A percentile compares a stretch with the other conserved stretches of the same genome.
Conservation (phyloP, 116 monocot species). For the Posidonia oceanica region DNA sequence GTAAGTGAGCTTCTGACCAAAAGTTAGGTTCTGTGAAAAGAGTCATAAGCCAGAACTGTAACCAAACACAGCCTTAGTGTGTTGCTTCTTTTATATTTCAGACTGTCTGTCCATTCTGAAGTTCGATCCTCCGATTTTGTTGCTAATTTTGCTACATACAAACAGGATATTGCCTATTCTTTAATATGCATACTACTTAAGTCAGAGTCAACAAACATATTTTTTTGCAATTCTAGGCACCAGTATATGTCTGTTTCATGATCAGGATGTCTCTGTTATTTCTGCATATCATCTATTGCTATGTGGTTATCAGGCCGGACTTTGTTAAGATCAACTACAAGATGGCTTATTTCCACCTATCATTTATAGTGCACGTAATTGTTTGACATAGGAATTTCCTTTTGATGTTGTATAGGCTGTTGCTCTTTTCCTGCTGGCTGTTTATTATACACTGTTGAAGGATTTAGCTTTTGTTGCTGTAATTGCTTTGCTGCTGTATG, state of each 20-base stretch:
- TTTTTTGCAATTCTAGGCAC: not conserved
- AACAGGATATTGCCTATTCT: too few relatives aligned
- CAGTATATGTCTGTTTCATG: not conserved
- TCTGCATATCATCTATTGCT: not conserved
- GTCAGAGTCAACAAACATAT: too few relatives aligned
- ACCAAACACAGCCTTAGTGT: too few relatives aligned
- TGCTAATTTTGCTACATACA: too few relatives aligned
- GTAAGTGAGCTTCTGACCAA: too few relatives aligned
- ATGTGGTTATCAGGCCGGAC: too few relatives aligned
- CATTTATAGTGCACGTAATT: not conserved
- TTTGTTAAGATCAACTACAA: not conserved
- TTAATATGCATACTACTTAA: too few relatives aligned
- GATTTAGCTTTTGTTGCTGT: constrained; percentile 59
- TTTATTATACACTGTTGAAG: constrained; percentile 69
- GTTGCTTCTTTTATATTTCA: too few relatives aligned
- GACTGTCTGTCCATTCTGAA: too few relatives aligned
- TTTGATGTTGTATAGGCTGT: constrained; percentile 37
- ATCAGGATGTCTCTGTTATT: not conserved
- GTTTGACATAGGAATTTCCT: not conserved
- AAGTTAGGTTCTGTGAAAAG: too few relatives aligned
- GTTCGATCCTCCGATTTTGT: too few relatives aligned
- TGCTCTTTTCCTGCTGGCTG: constrained; percentile 69
- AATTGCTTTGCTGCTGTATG: constrained; percentile 68
- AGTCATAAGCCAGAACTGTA: too few relatives aligned
- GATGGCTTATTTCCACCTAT: not conserved